A percentile compares a stretch with the other conserved stretches of the same genome.
phyloP scores from a whole-genome alignment of 306 rosid species.

The Cicer chorassanicum region DNA sequence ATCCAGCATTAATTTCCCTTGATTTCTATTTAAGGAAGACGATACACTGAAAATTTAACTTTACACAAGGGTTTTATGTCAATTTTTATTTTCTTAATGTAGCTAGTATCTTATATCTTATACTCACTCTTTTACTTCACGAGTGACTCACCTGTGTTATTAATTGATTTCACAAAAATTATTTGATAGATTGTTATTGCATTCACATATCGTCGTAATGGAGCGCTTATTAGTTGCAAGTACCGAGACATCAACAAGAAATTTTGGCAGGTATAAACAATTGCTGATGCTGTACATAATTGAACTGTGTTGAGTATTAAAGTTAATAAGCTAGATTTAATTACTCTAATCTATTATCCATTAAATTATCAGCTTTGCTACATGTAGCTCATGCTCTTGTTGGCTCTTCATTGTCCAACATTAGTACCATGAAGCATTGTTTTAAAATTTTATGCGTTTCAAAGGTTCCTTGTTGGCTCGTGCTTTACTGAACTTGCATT shows the following conservation, averaged over 20 bases:
- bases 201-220: slow-evolving; percentile 70
- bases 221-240: slow-evolving; percentile 82
- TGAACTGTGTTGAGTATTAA: slow-evolving; percentile 5
- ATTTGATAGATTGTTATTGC: slow-evolving; percentile 73
- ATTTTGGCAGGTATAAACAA: slow-evolving; percentile 86
- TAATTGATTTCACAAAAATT: slow-evolving; percentile 45
- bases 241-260: slow-evolving; percentile 79
- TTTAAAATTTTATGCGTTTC: too few species aligned
- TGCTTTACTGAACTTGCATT: too few species aligned
- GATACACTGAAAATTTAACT: slow-evolving; percentile 26
- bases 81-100: slow-evolving; percentile 24
- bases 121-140: slow-evolving; percentile 20
- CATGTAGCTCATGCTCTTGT: too few species aligned
- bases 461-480: too few species aligned
- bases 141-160: slow-evolving; percentile 26
- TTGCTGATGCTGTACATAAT: slow-evolving; percentile 31
- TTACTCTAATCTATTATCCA: not conserved
- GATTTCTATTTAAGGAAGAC: slow-evolving; percentile 9
- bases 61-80: not conserved
- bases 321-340: slow-evolving; percentile 27
- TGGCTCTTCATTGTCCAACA: too few species aligned
- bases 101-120: slow-evolving; percentile 13
- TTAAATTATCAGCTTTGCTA: too few species aligned
- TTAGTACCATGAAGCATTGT: too few species aligned
- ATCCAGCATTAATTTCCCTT: slow-evolving; percentile 10